phyloP scores from a whole-genome alignment of 1,284 basidiomycete species.

The Schizophyllum commune region DNA sequence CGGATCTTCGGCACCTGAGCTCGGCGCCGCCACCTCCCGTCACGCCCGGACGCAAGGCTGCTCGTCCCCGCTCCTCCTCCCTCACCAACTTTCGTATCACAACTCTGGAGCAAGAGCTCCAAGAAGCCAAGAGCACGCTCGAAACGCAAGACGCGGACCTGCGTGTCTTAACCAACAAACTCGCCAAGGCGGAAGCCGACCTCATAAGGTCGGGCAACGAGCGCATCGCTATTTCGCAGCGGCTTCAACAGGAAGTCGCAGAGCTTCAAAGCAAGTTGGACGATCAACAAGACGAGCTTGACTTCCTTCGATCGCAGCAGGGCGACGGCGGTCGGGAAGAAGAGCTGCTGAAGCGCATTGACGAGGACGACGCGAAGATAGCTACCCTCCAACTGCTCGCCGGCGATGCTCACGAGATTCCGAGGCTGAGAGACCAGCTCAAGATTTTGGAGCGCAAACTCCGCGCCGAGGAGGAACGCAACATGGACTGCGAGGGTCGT shows the following conservation, averaged over 20 bases:
- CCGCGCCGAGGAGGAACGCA: conserved; percentile 32
- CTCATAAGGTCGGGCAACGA: conserved; percentile 52
- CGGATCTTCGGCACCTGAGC: conserved; percentile 29
- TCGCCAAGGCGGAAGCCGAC: conserved; percentile 38
- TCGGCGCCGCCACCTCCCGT: conserved; percentile 23
- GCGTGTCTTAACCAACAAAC: conserved; percentile 33
- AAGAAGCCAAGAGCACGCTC: conserved; percentile 34
- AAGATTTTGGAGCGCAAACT: conserved; percentile 34
- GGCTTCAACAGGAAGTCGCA: conserved; percentile 31
- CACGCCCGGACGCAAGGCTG: conserved; percentile 25
- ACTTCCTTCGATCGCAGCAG: conserved; percentile 30
- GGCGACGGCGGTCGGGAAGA: conserved; percentile 38
- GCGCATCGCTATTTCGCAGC: conserved; percentile 44
- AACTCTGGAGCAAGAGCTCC: conserved; percentile 47
- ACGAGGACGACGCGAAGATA: conserved; percentile 60
- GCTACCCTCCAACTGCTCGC: conserved; percentile 39
- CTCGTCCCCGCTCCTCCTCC: conserved; percentile 33
- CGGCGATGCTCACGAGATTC: conserved; percentile 26
- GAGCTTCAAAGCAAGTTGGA: conserved; percentile 38
- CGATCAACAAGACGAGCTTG: conserved; percentile 51
- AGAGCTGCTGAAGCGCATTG: conserved; percentile 50
- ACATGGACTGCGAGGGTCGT: conserved; percentile 26
- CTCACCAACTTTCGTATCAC: conserved; percentile 39
- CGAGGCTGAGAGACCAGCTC: conserved; percentile 30
- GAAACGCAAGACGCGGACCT: conserved; percentile 38